Base-by-base conservation (phyloP, 2,329 filamentous ascomycete genomes). In the Paramyrothecium sp. region DNA sequence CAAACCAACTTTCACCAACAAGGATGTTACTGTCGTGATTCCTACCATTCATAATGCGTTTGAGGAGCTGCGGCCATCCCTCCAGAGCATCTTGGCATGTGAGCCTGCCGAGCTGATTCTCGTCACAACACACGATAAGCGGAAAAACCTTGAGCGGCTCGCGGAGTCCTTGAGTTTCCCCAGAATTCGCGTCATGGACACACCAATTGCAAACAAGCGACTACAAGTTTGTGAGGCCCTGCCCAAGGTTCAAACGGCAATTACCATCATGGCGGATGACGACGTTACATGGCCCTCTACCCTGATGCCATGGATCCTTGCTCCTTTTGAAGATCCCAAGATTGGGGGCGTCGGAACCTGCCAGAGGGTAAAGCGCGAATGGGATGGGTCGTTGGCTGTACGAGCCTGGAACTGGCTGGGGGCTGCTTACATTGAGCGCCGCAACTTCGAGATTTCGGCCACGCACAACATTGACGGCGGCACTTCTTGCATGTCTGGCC, bases 381-480 rank as follows among this genome's bases (percentile, higher is more conserved):
- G 83, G 68, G 78, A 78, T 50, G 83, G 75, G 2, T 84, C 85
- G 46, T 76, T 86, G 68, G 78, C 79, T 23, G 84, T 85, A 47
- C 83, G 84, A 53, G 78, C 91, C 62, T 97, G 88, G 87, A 93
- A 93, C 70, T 97, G 94, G 81, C 83, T 98, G 20, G 93, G 93
- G 7, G 91, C 92, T 21, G 87, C 93, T 54, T 98, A 98, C 73
- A 89, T 98, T 61, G 91, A 97, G 74, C 87, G 94, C 58, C 88
- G 94, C 60, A 98, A 97, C 75, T 98, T 97, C 71, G 94, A 98
- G 74, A 97, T 96, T 70, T 96, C 93, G 51, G 93, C 94, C 33
- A 97, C 93, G 55, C 94, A 96, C 72, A 91, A 94, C 76, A 89
- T 97, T 54, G 94, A 98, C 71, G 94, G 94, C 58, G 94, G 94